Evolutionary conservation across 2,329 filamentous ascomycete genomes (phyloP).

Genomic region (Dactylellina haptotyla): DNA sequence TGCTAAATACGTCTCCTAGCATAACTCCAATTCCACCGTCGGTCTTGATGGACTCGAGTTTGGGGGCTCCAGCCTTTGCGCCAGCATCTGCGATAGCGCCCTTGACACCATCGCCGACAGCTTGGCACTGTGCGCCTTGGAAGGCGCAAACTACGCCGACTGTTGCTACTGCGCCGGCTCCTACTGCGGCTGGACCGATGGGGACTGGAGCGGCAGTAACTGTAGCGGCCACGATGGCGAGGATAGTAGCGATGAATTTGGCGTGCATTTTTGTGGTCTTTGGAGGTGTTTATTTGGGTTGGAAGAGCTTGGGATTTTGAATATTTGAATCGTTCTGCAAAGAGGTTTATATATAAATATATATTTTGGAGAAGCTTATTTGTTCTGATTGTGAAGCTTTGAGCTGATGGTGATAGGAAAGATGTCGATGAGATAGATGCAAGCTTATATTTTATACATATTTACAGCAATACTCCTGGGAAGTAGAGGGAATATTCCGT

Average conservation of each 20-base stretch:
- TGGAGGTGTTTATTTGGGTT: background rate
- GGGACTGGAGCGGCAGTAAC: background rate
- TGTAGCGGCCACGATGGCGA: background rate
- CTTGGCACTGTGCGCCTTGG: constrained; percentile 4
- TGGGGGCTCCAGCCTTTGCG: background rate
- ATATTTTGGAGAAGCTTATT: too few species aligned
- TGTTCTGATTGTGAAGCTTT: background rate
- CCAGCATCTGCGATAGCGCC: background rate
- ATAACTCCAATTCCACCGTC: background rate
- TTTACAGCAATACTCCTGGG: too few species aligned
- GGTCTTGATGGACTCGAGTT: background rate
- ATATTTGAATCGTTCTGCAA: background rate
- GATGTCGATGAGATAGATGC: too few species aligned
- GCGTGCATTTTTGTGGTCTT: background rate
- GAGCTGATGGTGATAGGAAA: background rate
- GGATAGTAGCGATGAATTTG: background rate
- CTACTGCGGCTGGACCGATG: background rate
- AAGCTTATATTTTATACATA: too few species aligned
- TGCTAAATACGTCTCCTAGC: background rate
- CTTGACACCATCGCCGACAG: background rate
- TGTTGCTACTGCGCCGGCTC: background rate
- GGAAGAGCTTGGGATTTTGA: background rate
- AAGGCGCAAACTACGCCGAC: constrained; percentile 1
- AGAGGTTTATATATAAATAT: background rate
- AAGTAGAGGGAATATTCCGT: too few species aligned